These are phyloP conservation scores for Rhizopus stolonifer DNA, from an alignment of 371 early-diverging fungal species.

Conservation along the genomic window DNA sequence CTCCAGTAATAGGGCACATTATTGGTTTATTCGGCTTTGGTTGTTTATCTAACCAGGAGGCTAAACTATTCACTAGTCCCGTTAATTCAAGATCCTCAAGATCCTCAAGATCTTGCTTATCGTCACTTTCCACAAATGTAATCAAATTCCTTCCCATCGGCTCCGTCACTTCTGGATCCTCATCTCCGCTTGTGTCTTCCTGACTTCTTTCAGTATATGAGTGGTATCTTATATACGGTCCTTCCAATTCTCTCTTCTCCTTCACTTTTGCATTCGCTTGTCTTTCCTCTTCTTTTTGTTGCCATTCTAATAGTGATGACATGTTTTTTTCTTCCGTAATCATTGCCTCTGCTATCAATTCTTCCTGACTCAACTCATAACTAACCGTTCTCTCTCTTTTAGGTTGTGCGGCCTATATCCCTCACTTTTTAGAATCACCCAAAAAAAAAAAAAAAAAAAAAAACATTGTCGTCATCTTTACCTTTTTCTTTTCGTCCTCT, in stretches of 20 bases:
- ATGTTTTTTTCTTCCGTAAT: slow-evolving; percentile 58
- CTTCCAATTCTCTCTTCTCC: slow-evolving; percentile 36
- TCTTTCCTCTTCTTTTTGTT: slow-evolving; percentile 49
- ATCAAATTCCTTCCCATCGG: slow-evolving; percentile 42
- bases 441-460: too few relatives aligned
- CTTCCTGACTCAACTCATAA: slow-evolving; percentile 57
- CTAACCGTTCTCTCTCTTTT: slow-evolving; percentile 48
- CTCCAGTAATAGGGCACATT: slow-evolving; percentile 66
- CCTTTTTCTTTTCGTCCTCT: slow-evolving; percentile 48
- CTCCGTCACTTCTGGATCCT: slow-evolving; percentile 17
- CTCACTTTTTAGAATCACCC: not conserved
- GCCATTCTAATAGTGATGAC: slow-evolving; percentile 57
- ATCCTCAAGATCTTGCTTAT: slow-evolving; percentile 25
- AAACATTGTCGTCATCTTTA: slow-evolving; percentile 15
- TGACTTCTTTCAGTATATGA: slow-evolving; percentile 53
- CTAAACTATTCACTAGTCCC: slow-evolving; percentile 33
- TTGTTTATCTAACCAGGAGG: slow-evolving; percentile 30
- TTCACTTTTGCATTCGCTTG: slow-evolving; percentile 53
- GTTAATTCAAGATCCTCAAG: slow-evolving; percentile 42
- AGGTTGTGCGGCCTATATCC: slow-evolving; percentile 29
- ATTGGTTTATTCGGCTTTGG: slow-evolving; percentile 39
- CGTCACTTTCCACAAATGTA: slow-evolving; percentile 30
- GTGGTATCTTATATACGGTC: slow-evolving; percentile 52
- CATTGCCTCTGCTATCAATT: slow-evolving; percentile 58
- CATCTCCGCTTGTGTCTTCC: slow-evolving; percentile 22